phyloP scores from a whole-genome alignment of 2,329 filamentous ascomycete genomes.

The Fusarium sp. region DNA sequence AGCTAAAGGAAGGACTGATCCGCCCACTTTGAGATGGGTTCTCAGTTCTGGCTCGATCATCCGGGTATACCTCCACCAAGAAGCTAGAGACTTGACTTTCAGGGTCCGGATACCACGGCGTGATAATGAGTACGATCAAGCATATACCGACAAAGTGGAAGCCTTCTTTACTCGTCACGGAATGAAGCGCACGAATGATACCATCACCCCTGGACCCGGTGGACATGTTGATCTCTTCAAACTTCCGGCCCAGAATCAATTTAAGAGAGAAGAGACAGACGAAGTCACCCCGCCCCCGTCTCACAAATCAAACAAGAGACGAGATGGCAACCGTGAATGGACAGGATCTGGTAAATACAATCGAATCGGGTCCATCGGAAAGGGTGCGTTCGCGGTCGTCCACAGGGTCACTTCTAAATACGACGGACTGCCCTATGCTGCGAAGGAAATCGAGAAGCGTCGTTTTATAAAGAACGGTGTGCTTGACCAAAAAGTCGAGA shows the following conservation, averaged over 20 bases:
- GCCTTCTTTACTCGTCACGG: slow-evolving; percentile 67
- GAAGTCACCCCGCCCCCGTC: slow-evolving; percentile 29
- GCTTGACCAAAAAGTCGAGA: slow-evolving; percentile 91
- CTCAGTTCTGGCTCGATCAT: slow-evolving; percentile 80
- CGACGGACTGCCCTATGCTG: slow-evolving; percentile 85
- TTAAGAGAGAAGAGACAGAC: slow-evolving; percentile 36
- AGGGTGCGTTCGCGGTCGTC: slow-evolving; percentile 94
- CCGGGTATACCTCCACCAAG: slow-evolving; percentile 70
- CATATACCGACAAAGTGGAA: slow-evolving; percentile 77
- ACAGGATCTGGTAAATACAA: slow-evolving; percentile 88
- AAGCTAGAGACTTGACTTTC: slow-evolving; percentile 75
- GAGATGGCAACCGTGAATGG: slow-evolving; percentile 71
- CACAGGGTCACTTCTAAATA: slow-evolving; percentile 90
- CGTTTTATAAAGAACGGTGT: slow-evolving; percentile 93
- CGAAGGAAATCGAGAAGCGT: slow-evolving; percentile 94
- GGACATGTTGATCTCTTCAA: slow-evolving; percentile 59
- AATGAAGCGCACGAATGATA: slow-evolving; percentile 54
- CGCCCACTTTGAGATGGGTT: slow-evolving; percentile 64
- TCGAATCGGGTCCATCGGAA: slow-evolving; percentile 82
- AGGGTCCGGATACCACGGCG: slow-evolving; percentile 85
- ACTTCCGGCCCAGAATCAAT: slow-evolving; percentile 40
- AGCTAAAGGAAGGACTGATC: slow-evolving; percentile 51
- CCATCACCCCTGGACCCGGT: slow-evolving; percentile 60
- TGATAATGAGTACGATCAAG: slow-evolving; percentile 72
- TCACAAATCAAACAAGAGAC: slow-evolving; percentile 41